Base-by-base conservation (phyloP, 306 rosid species). In the Prunus fruticosa region DNA sequence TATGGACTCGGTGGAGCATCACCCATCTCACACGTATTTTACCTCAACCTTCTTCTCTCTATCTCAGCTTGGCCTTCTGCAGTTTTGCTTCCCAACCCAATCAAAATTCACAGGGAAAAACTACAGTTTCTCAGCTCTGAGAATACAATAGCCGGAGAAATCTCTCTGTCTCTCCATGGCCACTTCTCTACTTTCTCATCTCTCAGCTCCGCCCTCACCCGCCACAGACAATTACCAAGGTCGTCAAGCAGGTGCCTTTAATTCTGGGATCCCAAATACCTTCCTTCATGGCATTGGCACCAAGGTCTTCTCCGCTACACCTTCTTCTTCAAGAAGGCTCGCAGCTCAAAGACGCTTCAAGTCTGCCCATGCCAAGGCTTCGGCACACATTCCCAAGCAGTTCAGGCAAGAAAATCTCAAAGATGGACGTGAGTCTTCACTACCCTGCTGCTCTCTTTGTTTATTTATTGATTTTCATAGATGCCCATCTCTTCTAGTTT, bases 391-490 rank as follows among this genome's bases (percentile, higher is more conserved):
- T 62, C 99, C 99, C 53, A 89, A 89, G 76, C 85, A 95, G 83
- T 92, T 95, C 87, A 74, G 91, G 74, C 73, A 85, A 82, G 91
- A 89, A 76, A 95, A 95, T 81, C 97, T 95, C 80, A 89, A 82
- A 46, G 98, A 91, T 82, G 99, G 97, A 74, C 82, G 99, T 95
- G 54, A 89, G 97, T 84, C 45, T 77, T 12, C 22, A 43, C 53
- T 12, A 52, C 68, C 54, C 43, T 34, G 46, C 46, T 69, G 45
- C 30, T 32, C 66, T 8, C 43, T 50, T 20, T 70, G 13, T 32
- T 45, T 32, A 23, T 38, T 49, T n/a, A 2, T 15, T 56, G 19
- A 16, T 32, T 83, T 79, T 53, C 8, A 9, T 8, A 15, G 14
- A 43, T 49, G 30, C 60, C 70, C 27, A 64, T 81, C 20, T 54